Evolutionary conservation across 805 yeast species (phyloP), one percentile per base, ranked within the genome.

Genomic region (Lipomyces mesembrius): DNA sequence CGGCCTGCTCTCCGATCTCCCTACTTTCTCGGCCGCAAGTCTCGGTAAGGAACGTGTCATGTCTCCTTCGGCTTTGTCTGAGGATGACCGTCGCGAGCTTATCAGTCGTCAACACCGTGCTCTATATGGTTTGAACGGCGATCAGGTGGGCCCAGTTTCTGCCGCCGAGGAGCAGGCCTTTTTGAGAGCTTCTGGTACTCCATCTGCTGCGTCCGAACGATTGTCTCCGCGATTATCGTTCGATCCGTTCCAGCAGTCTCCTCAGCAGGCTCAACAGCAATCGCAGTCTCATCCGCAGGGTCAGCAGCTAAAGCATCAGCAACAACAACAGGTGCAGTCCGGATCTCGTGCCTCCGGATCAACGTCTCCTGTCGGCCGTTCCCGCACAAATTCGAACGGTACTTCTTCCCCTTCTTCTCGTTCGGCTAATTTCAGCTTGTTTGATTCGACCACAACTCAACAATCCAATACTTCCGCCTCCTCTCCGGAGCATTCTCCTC

Each of bases 351-450:
- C 35, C 20, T 37, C 64, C 12, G 68, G 32, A 20, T 63, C 70
- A 12, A 55, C 57, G 17, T 60, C 64, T 11, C 72, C 70, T 22
- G 55, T 60, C 27, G 72, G 66, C 29, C 61, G 68, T 17, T 63
- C 71, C 17, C 64, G 73, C 32, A 39, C 71, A 25, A 67, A 67
- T 62, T 70, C 73, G 54, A 66, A 70, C 43, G 73, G 72, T 34
- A 70, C 71, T 22, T 66, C 68, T 20, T 70, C 73, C 22, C 73
- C 73, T 20, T 61, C 68, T 43, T 67, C 70, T n/a, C 68, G 72
- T 6, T 70, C 73, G 34, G 68, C 68, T 14, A 69, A 69, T 61
- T 69, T 70, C 61, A 70, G 73, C 57, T 57, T 70, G 61, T 70
- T 70, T 43, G 73, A 70, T 55, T 59, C 70, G 55, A 64, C 65